Evolutionary conservation across 1,284 basidiomycete species (phyloP).

Genomic region (Trametes versicolor): DNA sequence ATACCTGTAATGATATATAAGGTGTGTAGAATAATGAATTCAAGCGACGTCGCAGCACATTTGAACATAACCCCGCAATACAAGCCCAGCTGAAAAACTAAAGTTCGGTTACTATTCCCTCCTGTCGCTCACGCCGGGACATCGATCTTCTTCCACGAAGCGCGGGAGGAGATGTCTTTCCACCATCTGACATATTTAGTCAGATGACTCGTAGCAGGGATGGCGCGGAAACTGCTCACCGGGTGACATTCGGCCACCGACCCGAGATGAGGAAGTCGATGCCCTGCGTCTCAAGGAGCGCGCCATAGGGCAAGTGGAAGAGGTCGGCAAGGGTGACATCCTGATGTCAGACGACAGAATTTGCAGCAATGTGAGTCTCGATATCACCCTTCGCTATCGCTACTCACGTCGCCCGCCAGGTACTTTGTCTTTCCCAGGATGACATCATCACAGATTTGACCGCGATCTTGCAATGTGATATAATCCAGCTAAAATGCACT

Average conservation of each 20-base stretch:
- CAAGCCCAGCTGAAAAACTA: too few relatives aligned
- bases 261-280: constrained; percentile 36
- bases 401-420: constrained; percentile 58
- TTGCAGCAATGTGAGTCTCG: neutral
- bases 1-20: too few relatives aligned
- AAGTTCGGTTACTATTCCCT: too few relatives aligned
- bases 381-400: neutral
- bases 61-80: too few relatives aligned
- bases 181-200: constrained; percentile 43
- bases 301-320: constrained; percentile 59
- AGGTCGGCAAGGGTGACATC: constrained; percentile 60
- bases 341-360: constrained; percentile 38
- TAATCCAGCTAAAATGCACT: too few relatives aligned
- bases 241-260: constrained; percentile 43
- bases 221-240: constrained; percentile 25
- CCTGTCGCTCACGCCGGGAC: too few relatives aligned
- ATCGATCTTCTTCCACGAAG: constrained; percentile 47
- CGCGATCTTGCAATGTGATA: too few relatives aligned
- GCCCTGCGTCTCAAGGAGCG: constrained; percentile 35
- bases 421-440: constrained; percentile 56
- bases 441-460: too few relatives aligned
- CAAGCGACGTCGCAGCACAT: too few relatives aligned
- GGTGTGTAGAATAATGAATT: too few relatives aligned
- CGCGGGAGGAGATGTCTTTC: constrained; percentile 46
- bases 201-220: neutral